phyloP scores from a whole-genome alignment of 805 yeast species.

The Candida hungchunana region DNA sequence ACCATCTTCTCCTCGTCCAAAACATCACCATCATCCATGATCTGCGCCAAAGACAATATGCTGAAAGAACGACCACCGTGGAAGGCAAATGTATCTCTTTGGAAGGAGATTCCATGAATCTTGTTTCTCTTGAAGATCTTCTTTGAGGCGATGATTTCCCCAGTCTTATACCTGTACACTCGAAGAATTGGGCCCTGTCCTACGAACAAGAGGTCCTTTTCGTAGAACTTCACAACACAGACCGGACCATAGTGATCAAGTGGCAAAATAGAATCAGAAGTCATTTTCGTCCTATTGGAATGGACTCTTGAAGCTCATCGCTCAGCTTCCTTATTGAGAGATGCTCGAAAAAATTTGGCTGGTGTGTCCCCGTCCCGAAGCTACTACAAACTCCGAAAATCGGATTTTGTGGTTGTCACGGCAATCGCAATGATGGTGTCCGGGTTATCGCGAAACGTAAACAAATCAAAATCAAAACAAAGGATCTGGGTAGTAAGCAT shows the following conservation, averaged over 20 bases:
- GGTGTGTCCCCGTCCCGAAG: background rate
- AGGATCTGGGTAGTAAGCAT: too few species aligned
- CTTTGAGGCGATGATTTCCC: conserved; percentile 33
- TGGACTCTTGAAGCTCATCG: background rate
- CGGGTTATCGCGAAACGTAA: conserved; percentile 2
- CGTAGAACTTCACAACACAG: conserved; percentile 18
- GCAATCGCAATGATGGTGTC: background rate
- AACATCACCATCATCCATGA: conserved; percentile 24
- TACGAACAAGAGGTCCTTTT: conserved; percentile 39
- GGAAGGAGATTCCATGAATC: conserved; percentile 68
- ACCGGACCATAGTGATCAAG: conserved; percentile 20
- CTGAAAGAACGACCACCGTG: conserved; percentile 75
- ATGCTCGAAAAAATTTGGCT: conserved; percentile 1
- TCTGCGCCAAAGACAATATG: conserved; percentile 33
- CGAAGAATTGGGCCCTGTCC: conserved; percentile 72
- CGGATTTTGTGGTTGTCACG: background rate
- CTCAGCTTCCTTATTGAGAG: conserved; percentile 1
- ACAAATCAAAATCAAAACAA: conserved; percentile 1
- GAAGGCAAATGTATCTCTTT: conserved; percentile 33
- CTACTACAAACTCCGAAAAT: background rate
- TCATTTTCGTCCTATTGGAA: background rate
- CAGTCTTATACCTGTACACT: conserved; percentile 43
- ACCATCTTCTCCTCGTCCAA: conserved; percentile 42
- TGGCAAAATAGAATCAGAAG: conserved; percentile 3
- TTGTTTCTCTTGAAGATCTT: conserved; percentile 67